Percentiles rank a stretch among this genome's conserved stretches.
Conservation (phyloP, 2,329 filamentous ascomycete genomes). For the Cercospora zeae-maydis region DNA sequence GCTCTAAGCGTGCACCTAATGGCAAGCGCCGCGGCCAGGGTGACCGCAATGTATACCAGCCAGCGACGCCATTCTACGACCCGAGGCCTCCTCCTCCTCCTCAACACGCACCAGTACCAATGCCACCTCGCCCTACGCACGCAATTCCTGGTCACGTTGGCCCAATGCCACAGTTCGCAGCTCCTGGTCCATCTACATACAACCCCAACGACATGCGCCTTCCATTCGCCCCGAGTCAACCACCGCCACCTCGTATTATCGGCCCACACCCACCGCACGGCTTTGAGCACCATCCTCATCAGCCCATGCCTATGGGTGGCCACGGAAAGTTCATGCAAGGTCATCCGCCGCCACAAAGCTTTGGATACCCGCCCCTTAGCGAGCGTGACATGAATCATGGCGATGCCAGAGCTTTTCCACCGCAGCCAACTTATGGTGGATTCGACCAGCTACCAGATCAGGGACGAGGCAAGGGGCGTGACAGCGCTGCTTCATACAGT, state of each 20-base stretch:
- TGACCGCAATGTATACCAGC: not conserved
- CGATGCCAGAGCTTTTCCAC: not conserved
- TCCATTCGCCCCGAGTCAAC: not conserved
- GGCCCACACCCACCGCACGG: not conserved
- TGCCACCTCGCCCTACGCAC: not conserved
- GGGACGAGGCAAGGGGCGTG: slow-evolving; percentile 6
- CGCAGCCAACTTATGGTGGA: not conserved
- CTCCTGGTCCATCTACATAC: slow-evolving; percentile 3
- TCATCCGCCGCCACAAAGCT: not conserved
- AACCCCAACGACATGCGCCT: not conserved
- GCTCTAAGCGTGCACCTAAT: slow-evolving; percentile 10
- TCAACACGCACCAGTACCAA: not conserved
- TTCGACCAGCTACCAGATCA: slow-evolving; percentile 4
- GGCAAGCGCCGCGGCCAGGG: slow-evolving; percentile 9
- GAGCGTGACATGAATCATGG: slow-evolving; percentile 5
- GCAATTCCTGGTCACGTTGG: not conserved
- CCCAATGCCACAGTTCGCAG: slow-evolving; percentile 1
- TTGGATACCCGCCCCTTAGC: not conserved
- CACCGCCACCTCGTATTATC: not conserved
- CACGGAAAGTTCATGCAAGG: not conserved
- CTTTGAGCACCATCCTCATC: not conserved
- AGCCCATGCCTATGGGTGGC: not conserved
- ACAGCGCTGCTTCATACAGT: slow-evolving; percentile 7
- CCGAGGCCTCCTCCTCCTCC: not conserved
- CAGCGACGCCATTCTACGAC: not conserved